Evolutionary conservation across 2,329 filamentous ascomycete genomes (phyloP).

Genomic region (Botrytis cinerea): DNA sequence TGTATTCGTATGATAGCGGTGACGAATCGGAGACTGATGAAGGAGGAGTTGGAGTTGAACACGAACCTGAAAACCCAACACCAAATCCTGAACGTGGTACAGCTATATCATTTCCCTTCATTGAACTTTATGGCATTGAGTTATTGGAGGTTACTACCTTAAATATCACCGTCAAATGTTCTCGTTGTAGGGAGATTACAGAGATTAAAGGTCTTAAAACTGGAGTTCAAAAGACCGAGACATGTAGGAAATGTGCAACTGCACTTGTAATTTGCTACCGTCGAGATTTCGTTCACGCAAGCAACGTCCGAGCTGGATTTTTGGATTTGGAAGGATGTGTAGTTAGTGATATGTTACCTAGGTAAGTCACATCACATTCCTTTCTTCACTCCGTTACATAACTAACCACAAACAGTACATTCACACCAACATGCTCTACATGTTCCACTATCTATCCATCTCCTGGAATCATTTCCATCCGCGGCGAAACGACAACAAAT

Average conservation of each 20-base stretch:
- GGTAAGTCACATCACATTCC: conserved; percentile 45
- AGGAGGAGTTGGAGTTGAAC: conserved; percentile 48
- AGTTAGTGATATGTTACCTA: conserved; percentile 73
- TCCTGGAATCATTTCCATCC: conserved; percentile 68
- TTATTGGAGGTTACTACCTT: conserved; percentile 68
- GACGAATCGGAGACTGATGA: conserved; percentile 42
- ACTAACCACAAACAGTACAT: conserved; percentile 55
- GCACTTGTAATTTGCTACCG: conserved; percentile 58
- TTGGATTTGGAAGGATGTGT: conserved; percentile 75
- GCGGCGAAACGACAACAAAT: conserved; percentile 71
- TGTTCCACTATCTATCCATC: conserved; percentile 68
- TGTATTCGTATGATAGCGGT: conserved; percentile 46
- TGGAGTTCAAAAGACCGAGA: conserved; percentile 51
- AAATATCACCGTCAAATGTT: conserved; percentile 73
- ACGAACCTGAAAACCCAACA: conserved; percentile 38
- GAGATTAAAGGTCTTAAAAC: conserved; percentile 69
- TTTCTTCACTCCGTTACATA: neutral
- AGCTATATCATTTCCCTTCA: conserved; percentile 74
- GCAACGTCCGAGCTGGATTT: conserved; percentile 76
- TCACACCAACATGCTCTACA: conserved; percentile 73
- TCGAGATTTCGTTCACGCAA: conserved; percentile 69
- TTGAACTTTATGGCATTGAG: conserved; percentile 78
- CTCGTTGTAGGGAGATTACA: conserved; percentile 72
- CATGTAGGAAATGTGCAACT: conserved; percentile 61
- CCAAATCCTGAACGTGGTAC: conserved; percentile 63